A percentile compares a stretch with the other conserved stretches of the same genome.
Conservation (phyloP, 495 filamentous ascomycete genomes). For the Parathielavia hyrcaniae region DNA sequence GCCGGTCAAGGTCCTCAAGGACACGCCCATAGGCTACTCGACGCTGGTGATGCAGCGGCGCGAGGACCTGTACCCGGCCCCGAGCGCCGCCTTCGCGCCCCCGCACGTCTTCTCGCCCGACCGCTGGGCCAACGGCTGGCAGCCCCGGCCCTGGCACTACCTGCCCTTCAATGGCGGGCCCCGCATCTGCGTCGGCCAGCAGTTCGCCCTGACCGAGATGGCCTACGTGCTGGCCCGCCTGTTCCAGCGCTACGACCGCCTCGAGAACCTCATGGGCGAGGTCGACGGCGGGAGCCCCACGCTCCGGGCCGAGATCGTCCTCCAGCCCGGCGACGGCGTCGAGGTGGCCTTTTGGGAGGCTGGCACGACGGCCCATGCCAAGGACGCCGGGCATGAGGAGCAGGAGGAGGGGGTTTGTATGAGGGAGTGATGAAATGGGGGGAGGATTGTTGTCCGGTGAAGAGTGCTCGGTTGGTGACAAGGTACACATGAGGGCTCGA, state of each 20-base stretch:
- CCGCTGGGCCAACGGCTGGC: constrained; percentile 62
- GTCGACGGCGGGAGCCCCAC: constrained; percentile 45
- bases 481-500: too few species aligned
- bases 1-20: constrained; percentile 64
- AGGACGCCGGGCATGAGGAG: not conserved
- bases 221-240: constrained; percentile 65
- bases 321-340: constrained; percentile 58
- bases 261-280: constrained; percentile 48
- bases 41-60: constrained; percentile 73
- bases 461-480: not conserved
- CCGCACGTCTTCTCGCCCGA: constrained; percentile 62
- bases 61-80: constrained; percentile 53
- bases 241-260: constrained; percentile 60
- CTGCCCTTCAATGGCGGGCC: constrained; percentile 79
- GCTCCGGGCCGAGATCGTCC: constrained; percentile 60
- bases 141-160: constrained; percentile 61
- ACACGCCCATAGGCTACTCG: constrained; percentile 61
- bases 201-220: constrained; percentile 77
- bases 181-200: constrained; percentile 82
- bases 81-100: constrained; percentile 44
- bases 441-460: too few species aligned
- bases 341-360: constrained; percentile 53
- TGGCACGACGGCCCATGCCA: constrained; percentile 16
- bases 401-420: too few species aligned
- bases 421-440: too few species aligned